Evolutionary conservation across 306 rosid genomes (phyloP).

Genomic region (Begonia loranthoides): DNA sequence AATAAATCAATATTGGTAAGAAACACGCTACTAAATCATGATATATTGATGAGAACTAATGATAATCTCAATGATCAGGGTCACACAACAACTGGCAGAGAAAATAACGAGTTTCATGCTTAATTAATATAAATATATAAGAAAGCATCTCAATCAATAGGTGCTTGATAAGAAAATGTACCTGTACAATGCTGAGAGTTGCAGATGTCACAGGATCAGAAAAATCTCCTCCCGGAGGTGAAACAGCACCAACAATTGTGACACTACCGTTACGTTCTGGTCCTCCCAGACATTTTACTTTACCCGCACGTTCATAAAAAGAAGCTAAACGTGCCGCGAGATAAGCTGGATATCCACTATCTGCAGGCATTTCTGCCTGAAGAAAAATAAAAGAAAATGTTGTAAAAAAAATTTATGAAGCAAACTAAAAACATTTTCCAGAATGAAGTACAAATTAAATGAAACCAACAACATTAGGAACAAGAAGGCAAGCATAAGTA

Average conservation of each 20-base stretch:
- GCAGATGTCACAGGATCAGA: conserved; percentile 99
- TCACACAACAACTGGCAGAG: too few species aligned
- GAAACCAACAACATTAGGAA: too few species aligned
- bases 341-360: conserved; percentile 99
- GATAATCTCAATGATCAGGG: too few species aligned
- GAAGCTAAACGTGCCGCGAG: conserved; percentile 99
- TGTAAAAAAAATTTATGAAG: conserved; percentile 9
- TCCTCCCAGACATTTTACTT: conserved; percentile 96
- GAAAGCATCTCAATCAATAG: not conserved
- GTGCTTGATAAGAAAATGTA: conserved; percentile 16
- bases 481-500: too few species aligned
- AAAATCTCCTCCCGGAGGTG: conserved; percentile 99
- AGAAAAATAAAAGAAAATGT: conserved; percentile 7
- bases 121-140: too few species aligned
- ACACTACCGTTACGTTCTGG: conserved; percentile 99
- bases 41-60: too few species aligned
- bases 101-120: too few species aligned
- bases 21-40: too few species aligned
- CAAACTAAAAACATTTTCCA: not conserved
- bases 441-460: too few species aligned
- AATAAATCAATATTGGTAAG: too few species aligned
- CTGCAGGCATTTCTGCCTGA: conserved; percentile 99
- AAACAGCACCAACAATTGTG: conserved; percentile 98
- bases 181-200: conserved; percentile 99
- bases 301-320: conserved; percentile 99